Conservation (phyloP, 345 rosid genomes). For the Camelina hispida region DNA sequence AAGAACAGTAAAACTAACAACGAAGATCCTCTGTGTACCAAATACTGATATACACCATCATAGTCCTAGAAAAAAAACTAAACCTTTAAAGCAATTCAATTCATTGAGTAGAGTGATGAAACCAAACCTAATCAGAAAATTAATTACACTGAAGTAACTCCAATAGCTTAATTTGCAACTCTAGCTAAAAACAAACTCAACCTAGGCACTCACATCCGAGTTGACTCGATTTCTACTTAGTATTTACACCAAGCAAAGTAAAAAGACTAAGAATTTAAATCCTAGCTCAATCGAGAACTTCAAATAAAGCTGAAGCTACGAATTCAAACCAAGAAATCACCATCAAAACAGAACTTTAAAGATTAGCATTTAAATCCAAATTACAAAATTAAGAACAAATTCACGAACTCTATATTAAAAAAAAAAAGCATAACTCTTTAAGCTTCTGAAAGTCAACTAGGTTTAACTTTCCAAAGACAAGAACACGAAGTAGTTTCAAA, state of each 20-base stretch:
- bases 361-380: conserved; percentile 20
- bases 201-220: conserved; percentile 20
- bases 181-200: neutral
- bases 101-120: conserved; percentile 5
- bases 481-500: conserved; percentile 32
- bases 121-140: too few species aligned
- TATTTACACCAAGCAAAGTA: neutral
- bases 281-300: neutral
- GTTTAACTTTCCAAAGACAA: conserved; percentile 24
- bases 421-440: neutral
- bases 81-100: conserved; percentile 5
- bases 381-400: neutral
- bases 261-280: conserved; percentile 11
- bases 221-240: conserved; percentile 25
- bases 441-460: conserved; percentile 41
- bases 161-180: conserved; percentile 12
- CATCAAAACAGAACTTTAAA: conserved; percentile 16
- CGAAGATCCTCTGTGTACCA: neutral
- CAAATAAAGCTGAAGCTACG: conserved; percentile 9
- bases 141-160: too few species aligned
- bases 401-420: neutral
- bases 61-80: neutral
- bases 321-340: neutral
- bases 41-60: neutral
- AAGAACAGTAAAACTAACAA: neutral